Evolutionary conservation across 2,329 filamentous ascomycete genomes (phyloP).

Genomic region (Colletotrichum noveboracense): DNA sequence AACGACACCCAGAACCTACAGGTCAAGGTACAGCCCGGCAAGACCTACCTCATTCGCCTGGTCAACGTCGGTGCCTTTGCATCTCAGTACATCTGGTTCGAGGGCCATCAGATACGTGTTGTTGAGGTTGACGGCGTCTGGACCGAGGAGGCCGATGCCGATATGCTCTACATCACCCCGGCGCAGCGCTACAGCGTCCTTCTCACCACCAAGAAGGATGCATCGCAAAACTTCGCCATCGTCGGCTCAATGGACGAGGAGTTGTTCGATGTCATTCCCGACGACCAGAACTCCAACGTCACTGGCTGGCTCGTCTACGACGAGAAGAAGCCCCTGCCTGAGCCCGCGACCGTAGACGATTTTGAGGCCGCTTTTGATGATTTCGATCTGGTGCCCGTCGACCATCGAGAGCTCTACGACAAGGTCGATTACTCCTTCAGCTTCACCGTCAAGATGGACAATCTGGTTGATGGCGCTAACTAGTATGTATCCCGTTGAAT

Average conservation of each 20-base stretch:
- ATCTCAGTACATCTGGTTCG: slow-evolving; percentile 51
- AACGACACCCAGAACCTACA: slow-evolving; percentile 53
- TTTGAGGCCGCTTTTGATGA: slow-evolving; percentile 52
- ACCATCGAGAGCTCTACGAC: slow-evolving; percentile 52
- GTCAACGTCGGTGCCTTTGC: slow-evolving; percentile 59
- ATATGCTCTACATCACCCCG: slow-evolving; percentile 49
- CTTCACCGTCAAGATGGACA: slow-evolving; percentile 63
- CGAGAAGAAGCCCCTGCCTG: slow-evolving; percentile 27
- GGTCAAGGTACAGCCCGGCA: slow-evolving; percentile 50
- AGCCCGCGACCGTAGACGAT: slow-evolving; percentile 56
- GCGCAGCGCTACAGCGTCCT: slow-evolving; percentile 56
- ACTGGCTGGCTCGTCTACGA: slow-evolving; percentile 40
- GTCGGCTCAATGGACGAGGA: slow-evolving; percentile 49
- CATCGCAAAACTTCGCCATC: slow-evolving; percentile 52
- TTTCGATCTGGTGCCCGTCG: slow-evolving; percentile 54
- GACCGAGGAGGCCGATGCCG: slow-evolving; percentile 47
- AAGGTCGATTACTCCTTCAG: slow-evolving; percentile 55
- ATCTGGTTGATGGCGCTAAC: slow-evolving; percentile 67
- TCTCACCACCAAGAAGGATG: slow-evolving; percentile 50
- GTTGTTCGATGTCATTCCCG: slow-evolving; percentile 47
- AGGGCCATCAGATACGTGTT: slow-evolving; percentile 48
- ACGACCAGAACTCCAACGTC: slow-evolving; percentile 52
- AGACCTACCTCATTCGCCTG: slow-evolving; percentile 59
- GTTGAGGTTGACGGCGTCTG: slow-evolving; percentile 59
- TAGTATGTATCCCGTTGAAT: slow-evolving; percentile 43